Base-by-base conservation (phyloP, 2,329 filamentous ascomycete species). In the Sporothrix globosa region DNA sequence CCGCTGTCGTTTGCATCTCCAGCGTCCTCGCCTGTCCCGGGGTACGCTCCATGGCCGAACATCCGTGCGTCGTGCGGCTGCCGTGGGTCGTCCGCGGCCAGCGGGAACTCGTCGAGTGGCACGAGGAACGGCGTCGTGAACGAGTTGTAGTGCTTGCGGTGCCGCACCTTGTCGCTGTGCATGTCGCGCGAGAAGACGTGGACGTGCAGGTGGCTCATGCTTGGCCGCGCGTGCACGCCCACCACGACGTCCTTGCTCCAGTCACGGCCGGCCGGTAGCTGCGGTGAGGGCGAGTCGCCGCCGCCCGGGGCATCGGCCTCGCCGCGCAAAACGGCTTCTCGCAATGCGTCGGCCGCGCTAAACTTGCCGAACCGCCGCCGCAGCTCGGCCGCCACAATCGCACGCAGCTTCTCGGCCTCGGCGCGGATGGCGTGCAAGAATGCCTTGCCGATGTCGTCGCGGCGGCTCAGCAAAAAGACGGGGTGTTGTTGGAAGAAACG, bases 171-270 rank as follows among this genome's bases (percentile, higher is more conserved):
- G 13, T 87, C 85, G 50, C 90, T 93, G 75, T 88, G 85, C 84
- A 92, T 90, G 78, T 99, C 96, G 21, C 88, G 83, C 52, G 91
- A 92, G 70, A 98, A 81, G 41, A 98, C 88, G 79, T 99, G 96
- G 4, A 98, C 84, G 80, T 99, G 96, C 69, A 98, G 78, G 78
- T 98, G 93, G 73, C 87, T 90, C 96, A 99, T 98, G 70, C 91
- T 94, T 3, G 96, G 96, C 74, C 90, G 88, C 3, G 92, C 91
- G 81, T 99, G 96, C 9, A 97, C 86, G 17, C 96, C 96, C 24
- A 89, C 86, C 66, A 87, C 86, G 65, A 98, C 85, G 34, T 96
- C 92, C 14, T 82, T 81, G 53, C 83, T 80, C 92, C 93, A 98
- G 80, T 97, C 89, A 30, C 95, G 85, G 0, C 93, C 94, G 0